These are phyloP conservation scores for Eucalyptus cladocalyx DNA, from an alignment of 345 rosid genomes.

Conservation along the genomic window DNA sequence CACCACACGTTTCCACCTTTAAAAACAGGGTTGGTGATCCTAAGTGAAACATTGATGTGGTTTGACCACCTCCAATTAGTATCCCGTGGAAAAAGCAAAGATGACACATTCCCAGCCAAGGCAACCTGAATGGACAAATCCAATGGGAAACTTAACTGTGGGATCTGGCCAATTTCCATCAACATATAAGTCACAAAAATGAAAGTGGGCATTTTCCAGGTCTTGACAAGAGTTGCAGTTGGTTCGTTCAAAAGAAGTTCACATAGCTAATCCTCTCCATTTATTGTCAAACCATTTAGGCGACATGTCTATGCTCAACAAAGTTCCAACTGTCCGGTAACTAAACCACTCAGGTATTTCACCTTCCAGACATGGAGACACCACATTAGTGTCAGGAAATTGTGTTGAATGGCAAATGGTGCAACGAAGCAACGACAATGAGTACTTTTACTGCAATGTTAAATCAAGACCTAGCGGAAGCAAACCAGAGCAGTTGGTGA, in stretches of 20 bases:
- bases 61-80: background rate
- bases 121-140: background rate
- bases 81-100: background rate
- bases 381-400: background rate
- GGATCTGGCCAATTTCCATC: background rate
- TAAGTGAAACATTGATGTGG: background rate
- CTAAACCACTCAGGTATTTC: background rate
- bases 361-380: background rate
- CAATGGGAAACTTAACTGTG: background rate
- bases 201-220: background rate
- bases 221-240: background rate
- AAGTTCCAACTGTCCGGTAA: background rate
- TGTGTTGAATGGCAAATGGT: background rate
- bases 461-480: background rate
- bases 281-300: background rate
- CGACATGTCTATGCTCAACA: background rate
- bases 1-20: background rate
- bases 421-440: background rate
- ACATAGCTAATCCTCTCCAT: background rate
- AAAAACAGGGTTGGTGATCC: background rate
- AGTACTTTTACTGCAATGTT: background rate
- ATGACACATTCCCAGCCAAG: background rate
- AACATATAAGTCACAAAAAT: background rate
- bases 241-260: background rate
- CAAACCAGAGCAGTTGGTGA: background rate